Base-by-base conservation (phyloP, 2,329 filamentous ascomycete species). In the Talaromyces albobiverticillius region DNA sequence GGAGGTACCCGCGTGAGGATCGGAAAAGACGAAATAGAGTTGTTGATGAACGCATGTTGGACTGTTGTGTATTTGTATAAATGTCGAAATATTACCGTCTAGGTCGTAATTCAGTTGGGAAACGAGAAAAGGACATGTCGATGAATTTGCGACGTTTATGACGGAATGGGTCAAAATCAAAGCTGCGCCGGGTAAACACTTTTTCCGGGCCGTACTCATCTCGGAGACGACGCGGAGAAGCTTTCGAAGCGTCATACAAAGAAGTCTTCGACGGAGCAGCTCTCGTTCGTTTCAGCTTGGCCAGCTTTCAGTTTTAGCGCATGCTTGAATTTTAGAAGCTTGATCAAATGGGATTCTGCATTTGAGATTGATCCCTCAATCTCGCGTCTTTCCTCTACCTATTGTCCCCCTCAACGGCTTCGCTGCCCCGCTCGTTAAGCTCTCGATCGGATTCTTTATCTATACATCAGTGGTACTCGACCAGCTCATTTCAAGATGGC, bases 401-500 rank as follows among this genome's bases (percentile, higher is more conserved):
- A 11, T 32, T 34, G 38, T 32, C 36, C 38, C 53, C 46, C 42
- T n/a, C n/a, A n/a, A 23, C 40, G 26, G 26, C 25, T 43, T 45
- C 32, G 25, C 40, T 32, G 42, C 53, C 53, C 53, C 53, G 53
- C 53, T 14, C 26, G 36, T 29, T 42, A 25, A 51, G 49, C 49
- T 42, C 40, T 45, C 40, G 25, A 11, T 31, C 23, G 40, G 8
- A 41, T 20, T 41, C 22, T 16, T 7, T 43, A 29, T 29, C 26
- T 14, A 4, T 14, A 23, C 10, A 23, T 16, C 18, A 40, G 36
- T 16, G 23, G 23, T 25, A 4, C 14, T 20, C n/a, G 11, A 9
- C 3, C 20, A 18, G 11, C 13, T 29, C 40, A 36, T 29, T 25
- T 36, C 50, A 72, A 65, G 8, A 79, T 82, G 77, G 72, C 78